Evolutionary conservation across 371 early-diverging fungal genomes (phyloP).

Genomic region (Coemansia sp.): DNA sequence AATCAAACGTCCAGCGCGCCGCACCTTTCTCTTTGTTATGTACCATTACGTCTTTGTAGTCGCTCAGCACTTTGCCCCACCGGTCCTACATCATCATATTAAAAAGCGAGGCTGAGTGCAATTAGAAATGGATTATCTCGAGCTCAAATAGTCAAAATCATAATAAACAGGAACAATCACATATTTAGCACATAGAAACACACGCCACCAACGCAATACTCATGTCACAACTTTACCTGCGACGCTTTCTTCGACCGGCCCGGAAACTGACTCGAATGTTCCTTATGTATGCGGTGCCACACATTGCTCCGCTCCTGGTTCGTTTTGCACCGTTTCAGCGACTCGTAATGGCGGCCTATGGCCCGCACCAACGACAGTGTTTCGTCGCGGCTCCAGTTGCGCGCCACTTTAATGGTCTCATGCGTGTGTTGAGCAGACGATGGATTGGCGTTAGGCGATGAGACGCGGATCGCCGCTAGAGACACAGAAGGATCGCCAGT

Average conservation of each 20-base stretch:
- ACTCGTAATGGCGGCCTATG: constrained; percentile 48
- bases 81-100: constrained; percentile 29
- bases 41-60: constrained; percentile 49
- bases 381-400: constrained; percentile 52
- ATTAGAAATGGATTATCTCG: neutral
- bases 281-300: constrained; percentile 52
- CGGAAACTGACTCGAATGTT: constrained; percentile 49
- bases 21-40: constrained; percentile 52
- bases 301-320: constrained; percentile 54
- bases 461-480: constrained; percentile 19
- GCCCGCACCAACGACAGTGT: constrained; percentile 49
- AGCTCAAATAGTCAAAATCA: neutral
- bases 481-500: constrained; percentile 20
- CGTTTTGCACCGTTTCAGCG: constrained; percentile 46
- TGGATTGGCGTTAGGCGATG: constrained; percentile 14
- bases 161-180: neutral
- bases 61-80: constrained; percentile 51
- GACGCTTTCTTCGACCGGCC: constrained; percentile 51
- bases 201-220: no score
- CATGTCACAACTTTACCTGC: constrained; percentile 30
- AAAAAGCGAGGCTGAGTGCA: neutral
- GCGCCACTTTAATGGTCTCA: constrained; percentile 32
- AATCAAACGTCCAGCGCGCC: constrained; percentile 51
- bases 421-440: neutral
- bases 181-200: neutral